A percentile compares a stretch with the other conserved stretches of the same genome.
These are phyloP conservation scores for Hypoxylon cercidicola DNA, from an alignment of 495 filamentous ascomycete genomes.

Conservation along the genomic window DNA sequence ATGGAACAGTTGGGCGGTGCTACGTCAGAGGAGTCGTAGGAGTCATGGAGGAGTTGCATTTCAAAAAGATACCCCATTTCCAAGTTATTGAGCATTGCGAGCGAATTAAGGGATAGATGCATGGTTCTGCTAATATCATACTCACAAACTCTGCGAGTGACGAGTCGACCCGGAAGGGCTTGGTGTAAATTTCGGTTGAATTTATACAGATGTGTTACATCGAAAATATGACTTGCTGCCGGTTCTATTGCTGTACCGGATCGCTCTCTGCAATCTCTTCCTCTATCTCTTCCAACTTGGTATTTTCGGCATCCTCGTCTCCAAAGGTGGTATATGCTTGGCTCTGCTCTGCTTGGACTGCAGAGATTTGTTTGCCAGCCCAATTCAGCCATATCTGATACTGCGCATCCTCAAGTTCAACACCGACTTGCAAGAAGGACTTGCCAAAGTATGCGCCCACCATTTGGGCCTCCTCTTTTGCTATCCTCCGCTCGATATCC, in stretches of 20 bases:
- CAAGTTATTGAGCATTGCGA: conserved; percentile 5
- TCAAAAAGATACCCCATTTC: conserved; percentile 23
- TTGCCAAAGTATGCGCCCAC: conserved; percentile 89
- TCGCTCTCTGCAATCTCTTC: conserved; percentile 10
- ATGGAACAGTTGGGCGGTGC: conserved; percentile 27
- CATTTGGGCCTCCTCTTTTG: conserved; percentile 85
- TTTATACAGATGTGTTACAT: conserved; percentile 44
- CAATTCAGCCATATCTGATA: conserved; percentile 86
- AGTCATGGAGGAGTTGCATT: neutral
- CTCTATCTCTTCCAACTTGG: conserved; percentile 24
- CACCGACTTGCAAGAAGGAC: conserved; percentile 74
- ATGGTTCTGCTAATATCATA: conserved; percentile 2
- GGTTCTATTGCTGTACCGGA: conserved; percentile 1
- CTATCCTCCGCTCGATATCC: conserved; percentile 85
- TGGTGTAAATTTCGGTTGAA: conserved; percentile 21
- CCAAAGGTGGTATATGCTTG: conserved; percentile 60
- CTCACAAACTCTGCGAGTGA: conserved; percentile 15
- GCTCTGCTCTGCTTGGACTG: conserved; percentile 55
- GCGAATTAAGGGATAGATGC: conserved; percentile 6
- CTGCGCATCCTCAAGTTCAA: conserved; percentile 80
- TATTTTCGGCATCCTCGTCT: conserved; percentile 36
- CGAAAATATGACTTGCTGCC: conserved; percentile 18
- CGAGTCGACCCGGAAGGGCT: conserved; percentile 10
- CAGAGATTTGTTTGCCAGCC: conserved; percentile 65
- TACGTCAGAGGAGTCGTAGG: conserved; percentile 22